These are phyloP conservation scores for Theileria orientalis DNA, from an alignment of 169 alveolate genomes.

Conservation along the genomic window DNA sequence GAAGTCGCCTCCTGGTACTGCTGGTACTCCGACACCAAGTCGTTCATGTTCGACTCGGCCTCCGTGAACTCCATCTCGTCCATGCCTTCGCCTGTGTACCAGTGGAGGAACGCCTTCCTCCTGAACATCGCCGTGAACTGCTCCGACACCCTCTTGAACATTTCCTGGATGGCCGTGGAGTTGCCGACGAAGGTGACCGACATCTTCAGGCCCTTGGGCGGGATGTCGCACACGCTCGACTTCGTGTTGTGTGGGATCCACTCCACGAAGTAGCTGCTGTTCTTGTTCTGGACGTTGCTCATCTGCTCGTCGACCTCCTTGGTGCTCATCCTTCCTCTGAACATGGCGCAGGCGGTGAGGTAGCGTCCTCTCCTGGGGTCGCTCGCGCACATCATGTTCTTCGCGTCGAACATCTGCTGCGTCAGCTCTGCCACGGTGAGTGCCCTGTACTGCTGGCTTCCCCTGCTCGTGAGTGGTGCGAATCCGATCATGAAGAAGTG, in stretches of 20 bases:
- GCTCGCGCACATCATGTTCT: slow-evolving; percentile 99
- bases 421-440: slow-evolving; percentile 98
- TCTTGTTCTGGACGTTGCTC: slow-evolving; percentile 97
- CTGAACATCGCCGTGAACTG: slow-evolving; percentile 97
- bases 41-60: slow-evolving; percentile 97
- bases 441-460: slow-evolving; percentile 98
- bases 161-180: slow-evolving; percentile 96
- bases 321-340: slow-evolving; percentile 99
- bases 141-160: slow-evolving; percentile 97
- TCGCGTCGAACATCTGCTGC: slow-evolving; percentile 98
- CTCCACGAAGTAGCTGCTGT: slow-evolving; percentile 96
- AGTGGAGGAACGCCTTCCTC: slow-evolving; percentile 96
- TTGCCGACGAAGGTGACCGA: slow-evolving; percentile 97
- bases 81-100: slow-evolving; percentile 99
- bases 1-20: slow-evolving; percentile 97
- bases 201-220: slow-evolving; percentile 98
- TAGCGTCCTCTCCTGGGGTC: slow-evolving; percentile 99
- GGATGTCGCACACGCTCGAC: slow-evolving; percentile 97
- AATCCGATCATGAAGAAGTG: slow-evolving; percentile 98
- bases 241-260: slow-evolving; percentile 98
- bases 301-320: slow-evolving; percentile 99
- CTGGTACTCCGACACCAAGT: slow-evolving; percentile 96
- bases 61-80: slow-evolving; percentile 99
- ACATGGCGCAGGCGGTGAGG: slow-evolving; percentile 97
- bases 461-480: slow-evolving; percentile 97